Evolutionary conservation across 495 filamentous ascomycete species (phyloP), one percentile per base, ranked within the genome.

Genomic region (Podospora didyma): DNA sequence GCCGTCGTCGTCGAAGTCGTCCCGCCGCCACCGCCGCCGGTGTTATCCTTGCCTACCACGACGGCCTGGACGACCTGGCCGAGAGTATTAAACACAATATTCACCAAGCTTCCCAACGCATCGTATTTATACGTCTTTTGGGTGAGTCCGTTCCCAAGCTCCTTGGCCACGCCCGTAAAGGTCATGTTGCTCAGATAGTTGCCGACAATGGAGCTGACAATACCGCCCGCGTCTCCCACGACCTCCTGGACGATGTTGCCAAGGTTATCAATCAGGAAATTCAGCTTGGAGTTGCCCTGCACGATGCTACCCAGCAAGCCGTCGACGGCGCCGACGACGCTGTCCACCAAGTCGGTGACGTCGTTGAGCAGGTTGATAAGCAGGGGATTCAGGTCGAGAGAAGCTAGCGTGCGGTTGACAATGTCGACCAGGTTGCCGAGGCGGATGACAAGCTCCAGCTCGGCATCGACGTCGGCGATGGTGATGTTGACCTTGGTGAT

Each of bases 211-310:
- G 67, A 66, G 45, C 69, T 76, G 0, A 78, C 66, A 1, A 72
- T 23, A 5, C 63, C 62, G 11, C 72, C 72, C 0, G 65, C 73
- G 7, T 62, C 57, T 1, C 75, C 75, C 7, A 67, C 71, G 1
- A 83, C 77, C 50, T 79, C 69, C 56, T 81, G 79, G 4, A 84
- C 76, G 56, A 83, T 84, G 51, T 83, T 82, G 22, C 81, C 81
- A 16, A 83, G 68, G 53, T 83, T 84, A 62, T 83, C 81, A 60
- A 84, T 73, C 39, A 83, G 42, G 65, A 82, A 83, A 48, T 73
- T 76, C 7, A 83, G 67, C 22, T 68, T 77, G 7, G 62, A 76
- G 28, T 75, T 76, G 37, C 78, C 77, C 57, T 81, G 75, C 2
- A 79, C 75, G 48, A 83, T 79, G 19, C 70, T 72, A 1, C 79